These are phyloP conservation scores for Protomyces lactucae-debilis DNA, from an alignment of 1,139 yeast genomes.

Conservation along the genomic window DNA sequence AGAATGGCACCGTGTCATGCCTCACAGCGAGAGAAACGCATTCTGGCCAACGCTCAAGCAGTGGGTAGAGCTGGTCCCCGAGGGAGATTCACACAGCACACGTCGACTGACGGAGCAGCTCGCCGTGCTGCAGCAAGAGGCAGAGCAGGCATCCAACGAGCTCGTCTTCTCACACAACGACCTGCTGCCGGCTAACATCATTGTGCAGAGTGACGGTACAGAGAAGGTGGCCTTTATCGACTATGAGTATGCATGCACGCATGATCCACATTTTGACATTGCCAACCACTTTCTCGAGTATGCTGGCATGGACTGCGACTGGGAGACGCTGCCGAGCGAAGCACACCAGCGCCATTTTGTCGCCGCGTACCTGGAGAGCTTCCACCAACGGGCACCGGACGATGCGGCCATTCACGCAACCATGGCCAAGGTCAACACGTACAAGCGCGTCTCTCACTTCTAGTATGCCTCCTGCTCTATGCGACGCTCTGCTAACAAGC, in stretches of 20 bases:
- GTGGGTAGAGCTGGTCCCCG: conserved; percentile 26
- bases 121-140: background rate
- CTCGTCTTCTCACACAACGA: conserved; percentile 27
- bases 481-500: background rate
- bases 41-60: conserved; percentile 19
- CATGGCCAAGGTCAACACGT: background rate
- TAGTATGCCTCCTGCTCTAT: background rate
- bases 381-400: background rate
- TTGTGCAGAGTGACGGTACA: conserved; percentile 33
- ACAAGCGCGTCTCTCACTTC: conserved; percentile 11
- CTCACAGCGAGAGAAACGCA: conserved; percentile 1
- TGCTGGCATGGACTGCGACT: conserved; percentile 77
- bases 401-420: background rate
- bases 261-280: conserved; percentile 75
- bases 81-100: conserved; percentile 30
- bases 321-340: conserved; percentile 7
- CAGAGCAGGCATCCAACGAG: conserved; percentile 1
- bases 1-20: conserved; percentile 53
- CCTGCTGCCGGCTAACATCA: conserved; percentile 19
- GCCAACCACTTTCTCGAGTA: conserved; percentile 85
- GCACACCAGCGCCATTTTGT: conserved; percentile 2
- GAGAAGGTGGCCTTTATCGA: conserved; percentile 57
- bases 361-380: conserved; percentile 9
- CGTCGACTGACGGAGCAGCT: conserved; percentile 4
- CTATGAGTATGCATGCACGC: conserved; percentile 75